Conservation (phyloP, 331 rosid species). For the Quercus tomentella region DNA sequence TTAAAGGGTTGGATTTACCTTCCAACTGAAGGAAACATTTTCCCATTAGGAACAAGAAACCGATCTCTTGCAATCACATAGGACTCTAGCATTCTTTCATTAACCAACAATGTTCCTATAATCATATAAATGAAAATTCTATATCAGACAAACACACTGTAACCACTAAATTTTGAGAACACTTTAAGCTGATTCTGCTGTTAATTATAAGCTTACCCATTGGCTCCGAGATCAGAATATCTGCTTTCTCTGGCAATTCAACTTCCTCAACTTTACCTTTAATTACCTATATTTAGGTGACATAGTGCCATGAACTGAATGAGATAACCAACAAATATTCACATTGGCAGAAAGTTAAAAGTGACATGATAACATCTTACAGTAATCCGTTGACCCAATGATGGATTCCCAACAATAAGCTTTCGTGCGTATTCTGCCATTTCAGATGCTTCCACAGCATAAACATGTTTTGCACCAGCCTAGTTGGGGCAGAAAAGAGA, state of each 20-base stretch:
- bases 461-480: conserved; percentile 99
- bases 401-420: conserved; percentile 88
- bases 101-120: conserved; percentile 81
- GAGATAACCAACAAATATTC: not conserved
- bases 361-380: conserved; percentile 39
- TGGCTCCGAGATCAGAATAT: conserved; percentile 96
- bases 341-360: not conserved
- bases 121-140: conserved; percentile 11
- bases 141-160: conserved; percentile 3
- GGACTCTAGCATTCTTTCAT: conserved; percentile 98
- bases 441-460: conserved; percentile 99
- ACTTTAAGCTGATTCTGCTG: not conserved
- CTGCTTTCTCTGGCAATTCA: conserved; percentile 97
- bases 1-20: conserved; percentile 48
- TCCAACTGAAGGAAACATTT: conserved; percentile 92
- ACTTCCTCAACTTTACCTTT: conserved; percentile 95
- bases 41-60: conserved; percentile 77
- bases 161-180: not conserved
- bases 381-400: conserved; percentile 73
- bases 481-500: conserved; percentile 6
- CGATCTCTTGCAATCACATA: conserved; percentile 99
- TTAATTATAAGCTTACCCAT: conserved; percentile 63
- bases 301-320: conserved; percentile 3
- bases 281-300: conserved; percentile 52
- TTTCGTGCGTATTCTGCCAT: conserved; percentile 95